Percentiles rank a stretch among this genome's conserved stretches.
phyloP scores from a whole-genome alignment of 176 grass and related monocot species.

The Eleusine coracana region DNA sequence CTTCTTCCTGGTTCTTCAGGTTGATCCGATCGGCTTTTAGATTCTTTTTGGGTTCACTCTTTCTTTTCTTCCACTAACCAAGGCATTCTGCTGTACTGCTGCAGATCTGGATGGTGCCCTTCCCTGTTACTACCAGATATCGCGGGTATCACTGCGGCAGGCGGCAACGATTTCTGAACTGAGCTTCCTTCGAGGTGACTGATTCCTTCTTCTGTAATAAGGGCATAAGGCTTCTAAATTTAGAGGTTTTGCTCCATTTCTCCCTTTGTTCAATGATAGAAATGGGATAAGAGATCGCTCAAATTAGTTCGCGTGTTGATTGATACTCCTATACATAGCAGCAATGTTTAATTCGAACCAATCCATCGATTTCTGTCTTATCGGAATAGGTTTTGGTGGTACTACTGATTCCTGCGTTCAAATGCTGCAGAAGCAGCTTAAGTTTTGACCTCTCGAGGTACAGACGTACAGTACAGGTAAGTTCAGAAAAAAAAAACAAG shows the following conservation, averaged over 20 bases:
- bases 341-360: too few relatives aligned
- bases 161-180: not conserved
- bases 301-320: not conserved
- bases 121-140: not conserved
- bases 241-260: not conserved
- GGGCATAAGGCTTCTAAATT: too few relatives aligned
- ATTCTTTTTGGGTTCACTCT: too few relatives aligned
- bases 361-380: too few relatives aligned
- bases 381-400: too few relatives aligned
- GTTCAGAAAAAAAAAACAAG: too few relatives aligned
- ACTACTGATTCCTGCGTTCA: too few relatives aligned
- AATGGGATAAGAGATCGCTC: not conserved
- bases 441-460: too few relatives aligned
- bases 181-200: too few relatives aligned
- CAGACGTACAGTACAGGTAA: too few relatives aligned
- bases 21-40: not conserved
- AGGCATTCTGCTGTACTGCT: not conserved
- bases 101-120: conserved; percentile 22
- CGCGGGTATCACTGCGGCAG: not conserved
- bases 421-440: too few relatives aligned
- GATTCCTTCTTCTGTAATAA: too few relatives aligned
- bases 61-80: not conserved
- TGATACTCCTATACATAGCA: not conserved
- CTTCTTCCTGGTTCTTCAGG: conserved; percentile 1
- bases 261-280: not conserved